A percentile compares a stretch with the other conserved stretches of the same genome.
phyloP scores from a whole-genome alignment of 805 yeast genomes.

The Metschnikowia sp. region DNA sequence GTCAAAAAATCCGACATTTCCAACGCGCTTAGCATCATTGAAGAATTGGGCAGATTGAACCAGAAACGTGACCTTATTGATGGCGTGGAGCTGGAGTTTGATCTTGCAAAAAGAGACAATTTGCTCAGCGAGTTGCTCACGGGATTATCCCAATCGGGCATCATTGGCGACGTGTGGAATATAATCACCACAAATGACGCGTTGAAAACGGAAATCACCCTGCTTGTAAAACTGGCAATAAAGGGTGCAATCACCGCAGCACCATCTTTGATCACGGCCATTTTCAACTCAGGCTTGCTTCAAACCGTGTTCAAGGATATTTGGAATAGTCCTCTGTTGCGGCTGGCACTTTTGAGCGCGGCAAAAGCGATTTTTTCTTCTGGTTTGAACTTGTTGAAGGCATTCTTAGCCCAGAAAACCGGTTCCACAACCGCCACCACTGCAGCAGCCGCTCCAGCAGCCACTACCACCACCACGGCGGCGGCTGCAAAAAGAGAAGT shows the following conservation, averaged over 20 bases:
- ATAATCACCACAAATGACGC: slow-evolving; percentile 31
- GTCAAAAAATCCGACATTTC: slow-evolving; percentile 35
- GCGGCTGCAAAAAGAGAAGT: slow-evolving; percentile 18
- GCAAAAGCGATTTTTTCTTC: slow-evolving; percentile 33
- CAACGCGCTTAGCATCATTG: slow-evolving; percentile 31
- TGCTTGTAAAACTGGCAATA: slow-evolving; percentile 30
- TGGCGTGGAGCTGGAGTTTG: slow-evolving; percentile 26
- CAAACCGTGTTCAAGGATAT: slow-evolving; percentile 29
- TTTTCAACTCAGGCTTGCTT: slow-evolving; percentile 41
- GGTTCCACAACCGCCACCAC: slow-evolving; percentile 14
- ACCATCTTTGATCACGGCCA: slow-evolving; percentile 38
- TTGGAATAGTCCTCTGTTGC: slow-evolving; percentile 32
- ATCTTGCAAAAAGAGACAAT: slow-evolving; percentile 32
- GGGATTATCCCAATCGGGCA: slow-evolving; percentile 38
- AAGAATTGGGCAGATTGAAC: slow-evolving; percentile 32
- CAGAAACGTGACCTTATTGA: slow-evolving; percentile 34
- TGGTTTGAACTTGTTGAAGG: slow-evolving; percentile 28
- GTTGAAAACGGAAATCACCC: slow-evolving; percentile 24
- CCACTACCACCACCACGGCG: slow-evolving; percentile 17
- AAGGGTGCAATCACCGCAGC: slow-evolving; percentile 36
- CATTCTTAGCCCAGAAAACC: slow-evolving; percentile 15
- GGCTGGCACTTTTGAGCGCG: slow-evolving; percentile 29
- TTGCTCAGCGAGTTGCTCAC: slow-evolving; percentile 34
- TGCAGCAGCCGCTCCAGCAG: slow-evolving; percentile 14
- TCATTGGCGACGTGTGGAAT: slow-evolving; percentile 33